phyloP scores from a whole-genome alignment of 2,329 filamentous ascomycete genomes.

The Annulohypoxylon truncatum region DNA sequence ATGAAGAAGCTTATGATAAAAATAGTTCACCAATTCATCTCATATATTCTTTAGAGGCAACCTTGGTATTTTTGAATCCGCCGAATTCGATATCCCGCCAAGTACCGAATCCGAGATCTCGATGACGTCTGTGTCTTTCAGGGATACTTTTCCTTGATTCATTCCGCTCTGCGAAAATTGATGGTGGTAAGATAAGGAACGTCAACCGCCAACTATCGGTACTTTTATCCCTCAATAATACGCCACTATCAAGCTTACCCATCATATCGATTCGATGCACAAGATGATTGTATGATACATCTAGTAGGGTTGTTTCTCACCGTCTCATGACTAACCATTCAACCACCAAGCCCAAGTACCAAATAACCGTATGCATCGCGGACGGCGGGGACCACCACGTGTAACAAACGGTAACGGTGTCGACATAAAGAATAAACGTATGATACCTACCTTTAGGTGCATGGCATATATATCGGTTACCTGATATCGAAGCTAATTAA shows the following conservation, averaged over 20 bases:
- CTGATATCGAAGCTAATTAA: too few relatives aligned
- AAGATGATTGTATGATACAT: background rate
- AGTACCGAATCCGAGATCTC: background rate
- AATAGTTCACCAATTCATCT: background rate
- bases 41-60: background rate
- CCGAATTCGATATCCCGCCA: background rate
- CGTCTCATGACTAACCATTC: background rate
- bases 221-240: background rate
- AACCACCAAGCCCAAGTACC: too few relatives aligned
- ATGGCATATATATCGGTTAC: too few relatives aligned
- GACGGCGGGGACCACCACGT: background rate
- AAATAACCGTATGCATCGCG: background rate
- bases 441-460: too few relatives aligned
- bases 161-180: background rate
- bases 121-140: conserved; percentile 8
- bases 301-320: background rate
- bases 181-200: conserved; percentile 24
- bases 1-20: background rate
- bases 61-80: background rate
- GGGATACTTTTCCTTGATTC: conserved; percentile 5
- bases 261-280: conserved; percentile 2
- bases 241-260: conserved; percentile 4
- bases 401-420: background rate
- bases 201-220: conserved; percentile 7
- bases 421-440: background rate